phyloP scores from a whole-genome alignment of 305 asterid species.

The Solanum chacoense region DNA sequence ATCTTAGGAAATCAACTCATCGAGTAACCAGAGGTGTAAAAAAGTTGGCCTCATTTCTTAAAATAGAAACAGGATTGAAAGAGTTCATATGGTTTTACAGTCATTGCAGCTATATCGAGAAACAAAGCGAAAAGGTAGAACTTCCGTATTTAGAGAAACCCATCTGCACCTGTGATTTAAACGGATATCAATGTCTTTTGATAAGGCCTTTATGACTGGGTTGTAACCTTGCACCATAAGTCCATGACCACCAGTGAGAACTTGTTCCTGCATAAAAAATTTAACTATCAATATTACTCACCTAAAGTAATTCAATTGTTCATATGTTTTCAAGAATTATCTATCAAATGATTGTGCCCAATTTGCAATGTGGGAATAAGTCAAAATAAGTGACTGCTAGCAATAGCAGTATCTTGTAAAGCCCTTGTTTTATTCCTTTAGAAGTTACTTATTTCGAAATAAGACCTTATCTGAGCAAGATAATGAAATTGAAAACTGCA shows the following conservation, averaged over 20 bases:
- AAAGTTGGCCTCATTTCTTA: not conserved
- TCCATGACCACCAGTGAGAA: constrained; percentile 98
- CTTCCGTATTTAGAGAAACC: not conserved
- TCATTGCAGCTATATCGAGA: not conserved
- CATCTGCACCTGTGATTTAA: constrained; percentile 69
- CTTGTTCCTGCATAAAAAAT: constrained; percentile 56
- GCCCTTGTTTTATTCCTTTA: not conserved
- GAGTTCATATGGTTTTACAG: not conserved
- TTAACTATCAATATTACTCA: not conserved
- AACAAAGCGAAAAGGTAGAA: not conserved
- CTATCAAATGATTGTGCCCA: not conserved
- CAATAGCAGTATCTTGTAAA: not conserved
- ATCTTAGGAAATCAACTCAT: not conserved
- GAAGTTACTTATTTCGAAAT: not conserved
- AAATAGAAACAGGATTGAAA: not conserved
- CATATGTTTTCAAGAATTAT: not conserved
- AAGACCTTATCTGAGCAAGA: not conserved
- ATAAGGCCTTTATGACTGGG: constrained; percentile 58
- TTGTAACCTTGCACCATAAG: constrained; percentile 96
- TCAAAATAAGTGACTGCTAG: not conserved
- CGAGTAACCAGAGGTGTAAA: not conserved
- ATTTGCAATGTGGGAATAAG: not conserved
- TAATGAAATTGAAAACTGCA: not conserved
- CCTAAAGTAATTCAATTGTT: not conserved
- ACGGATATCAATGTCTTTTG: constrained; percentile 52